Evolutionary conservation across 495 filamentous ascomycete species (phyloP), one percentile per base, ranked within the genome.

Genomic region (Lepidopterella palustris): DNA sequence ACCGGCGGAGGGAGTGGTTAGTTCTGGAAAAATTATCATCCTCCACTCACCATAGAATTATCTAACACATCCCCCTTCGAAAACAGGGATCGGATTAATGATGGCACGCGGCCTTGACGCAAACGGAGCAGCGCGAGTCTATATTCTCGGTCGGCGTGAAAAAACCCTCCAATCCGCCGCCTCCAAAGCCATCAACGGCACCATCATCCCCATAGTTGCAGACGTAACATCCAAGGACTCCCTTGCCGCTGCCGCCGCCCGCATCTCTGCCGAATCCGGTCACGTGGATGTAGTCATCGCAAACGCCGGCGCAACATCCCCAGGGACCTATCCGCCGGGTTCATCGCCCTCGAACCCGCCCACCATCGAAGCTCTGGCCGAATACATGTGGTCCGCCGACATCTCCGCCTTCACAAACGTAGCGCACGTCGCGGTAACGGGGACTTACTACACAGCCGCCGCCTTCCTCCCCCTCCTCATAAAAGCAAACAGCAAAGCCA

Each of bases 201-300:
- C 70, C 50, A 79, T 88, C 48, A 73, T 87, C 45, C 84, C 87
- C 6, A 62, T 89, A 26, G 64, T 71, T 53, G 84, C 82, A 63
- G 87, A 90, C 63, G 80, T 89, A 21, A 82, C 86, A 2, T 88
- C 84, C 9, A 81, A 82, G 58, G 78, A 80, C 32, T 82, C 79
- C 5, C 76, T 89, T 0, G 63, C 80, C 55, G 68, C 72, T 10
- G 78, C 82, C 23, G 84, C 78, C 27, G 63, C 73, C 1, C 67
- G 77, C 0, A 75, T 88, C 50, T 70, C 78, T 28, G 67, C 74
- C 3, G 83, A 87, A 29, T 74, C 73, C 2, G 81, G 76, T 4
- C 81, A 80, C 59, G 75, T 88, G 31, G 84, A 89, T 66, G 68
- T 89, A 31, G 69, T 89, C 0, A 77, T 88, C 28, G 84, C 83